Conservation (phyloP, 2,329 filamentous ascomycete genomes). For the Setomelanomma holmii region DNA sequence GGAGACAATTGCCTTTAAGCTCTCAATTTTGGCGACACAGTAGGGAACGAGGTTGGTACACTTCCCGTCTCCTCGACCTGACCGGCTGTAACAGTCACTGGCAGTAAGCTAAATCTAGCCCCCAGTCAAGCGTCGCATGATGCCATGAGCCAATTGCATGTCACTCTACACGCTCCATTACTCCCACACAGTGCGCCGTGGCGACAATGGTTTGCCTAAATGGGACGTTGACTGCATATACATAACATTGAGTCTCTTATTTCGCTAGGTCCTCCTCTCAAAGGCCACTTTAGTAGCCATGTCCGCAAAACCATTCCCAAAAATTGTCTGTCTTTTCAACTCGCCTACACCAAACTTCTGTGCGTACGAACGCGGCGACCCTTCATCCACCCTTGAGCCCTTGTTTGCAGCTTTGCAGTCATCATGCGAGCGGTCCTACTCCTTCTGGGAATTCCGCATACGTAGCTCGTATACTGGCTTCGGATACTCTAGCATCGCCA, state of each 20-base stretch:
- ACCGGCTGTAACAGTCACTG: too few relatives aligned
- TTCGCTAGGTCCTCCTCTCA: too few relatives aligned
- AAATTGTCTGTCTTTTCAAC: slow-evolving; percentile 19
- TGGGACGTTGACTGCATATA: too few relatives aligned
- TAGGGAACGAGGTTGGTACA: too few relatives aligned
- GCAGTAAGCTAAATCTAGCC: too few relatives aligned
- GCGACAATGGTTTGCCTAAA: slow-evolving; percentile 5
- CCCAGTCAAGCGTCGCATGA: too few relatives aligned
- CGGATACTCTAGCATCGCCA: slow-evolving; percentile 22
- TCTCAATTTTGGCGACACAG: too few relatives aligned
- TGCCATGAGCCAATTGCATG: slow-evolving; percentile 1
- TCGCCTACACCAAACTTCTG: slow-evolving; percentile 11
- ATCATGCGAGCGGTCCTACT: slow-evolving; percentile 5
- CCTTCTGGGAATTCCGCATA: slow-evolving; percentile 27
- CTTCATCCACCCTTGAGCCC: slow-evolving; percentile 3
- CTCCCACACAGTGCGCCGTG: background rate
- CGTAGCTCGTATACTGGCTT: slow-evolving; percentile 27
- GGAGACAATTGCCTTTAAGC: too few relatives aligned
- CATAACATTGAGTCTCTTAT: too few relatives aligned
- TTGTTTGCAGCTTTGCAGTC: background rate
- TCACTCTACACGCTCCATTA: background rate
- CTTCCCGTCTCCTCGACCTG: too few relatives aligned
- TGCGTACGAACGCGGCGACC: slow-evolving; percentile 21
- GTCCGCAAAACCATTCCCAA: slow-evolving; percentile 2
- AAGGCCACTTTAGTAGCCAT: background rate